A percentile compares a stretch with the other conserved stretches of the same genome.
Evolutionary conservation across 306 rosid species (phyloP).

Genomic region (Prinsepia uniflora): DNA sequence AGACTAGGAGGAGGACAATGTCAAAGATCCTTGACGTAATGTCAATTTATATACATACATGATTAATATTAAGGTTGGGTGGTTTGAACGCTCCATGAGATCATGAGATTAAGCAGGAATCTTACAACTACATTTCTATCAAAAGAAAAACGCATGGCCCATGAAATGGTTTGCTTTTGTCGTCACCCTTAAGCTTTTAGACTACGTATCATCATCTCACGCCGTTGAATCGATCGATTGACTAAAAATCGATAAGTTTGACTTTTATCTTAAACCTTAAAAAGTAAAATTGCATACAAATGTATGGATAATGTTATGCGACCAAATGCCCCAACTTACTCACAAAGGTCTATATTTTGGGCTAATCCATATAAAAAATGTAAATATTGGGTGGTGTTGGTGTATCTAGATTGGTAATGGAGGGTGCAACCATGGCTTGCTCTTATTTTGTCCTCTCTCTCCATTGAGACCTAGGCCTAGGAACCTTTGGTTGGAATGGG

Average conservation of each 20-base stretch:
- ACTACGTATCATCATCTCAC: neutral
- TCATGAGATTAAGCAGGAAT: constrained; percentile 1
- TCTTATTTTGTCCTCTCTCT: neutral
- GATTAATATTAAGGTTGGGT: neutral
- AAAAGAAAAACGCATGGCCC: constrained; percentile 16
- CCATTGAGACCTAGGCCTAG: neutral
- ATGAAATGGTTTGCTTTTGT: constrained; percentile 30
- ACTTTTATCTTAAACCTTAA: constrained; percentile 2
- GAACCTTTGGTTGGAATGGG: neutral
- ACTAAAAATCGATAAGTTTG: constrained; percentile 20
- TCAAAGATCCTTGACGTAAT: too few relatives aligned
- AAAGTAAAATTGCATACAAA: neutral
- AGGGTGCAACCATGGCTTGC: constrained; percentile 12
- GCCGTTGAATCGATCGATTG: constrained; percentile 32
- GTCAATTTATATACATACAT: neutral
- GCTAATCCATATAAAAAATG: neutral
- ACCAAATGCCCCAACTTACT: neutral
- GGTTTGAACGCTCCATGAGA: constrained; percentile 10
- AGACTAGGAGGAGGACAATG: too few relatives aligned
- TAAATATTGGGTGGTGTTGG: constrained; percentile 7
- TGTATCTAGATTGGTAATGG: constrained; percentile 18
- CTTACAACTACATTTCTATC: neutral
- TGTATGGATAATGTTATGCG: neutral
- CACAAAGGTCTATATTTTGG: too few relatives aligned
- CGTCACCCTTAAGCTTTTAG: constrained; percentile 6